Evolutionary conservation across 2,329 filamentous ascomycete genomes (phyloP), one percentile per base, ranked within the genome.

Genomic region (Aspergillus sp.): DNA sequence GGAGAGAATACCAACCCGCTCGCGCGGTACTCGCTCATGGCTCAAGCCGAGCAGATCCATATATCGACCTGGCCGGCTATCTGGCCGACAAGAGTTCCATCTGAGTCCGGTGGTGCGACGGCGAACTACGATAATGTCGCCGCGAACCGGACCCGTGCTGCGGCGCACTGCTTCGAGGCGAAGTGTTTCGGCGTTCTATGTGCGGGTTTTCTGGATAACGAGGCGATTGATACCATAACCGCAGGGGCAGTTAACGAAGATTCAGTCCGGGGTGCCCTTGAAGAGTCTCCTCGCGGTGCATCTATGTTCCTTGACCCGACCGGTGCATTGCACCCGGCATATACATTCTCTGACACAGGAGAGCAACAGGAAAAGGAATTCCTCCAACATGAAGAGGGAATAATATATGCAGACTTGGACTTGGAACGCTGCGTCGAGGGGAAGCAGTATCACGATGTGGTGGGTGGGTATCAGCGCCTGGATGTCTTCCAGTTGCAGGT

Each of bases 1-100:
- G 82, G 82, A 2, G 83, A 85, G 66, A 85, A 85, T 49, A 84
- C 81, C 0, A 85, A 85, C 58, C 82, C 82, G 0, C 66, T 85
- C 0, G 82, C 82, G 1, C 67, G 80, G 14, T 85, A 81, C 61
- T 62, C 75, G 0, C 65, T 85, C 2, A 83, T 84, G 72, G 78
- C 81, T 0, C 81, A 84, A 59, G 80, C 79, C 1, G 81, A 85
- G 62, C 79, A 84, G 58, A 66, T 85, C 12, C 82, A 85, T 64
- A 79, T 85, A 19, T 81, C 79, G 0, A 79, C 77, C 0, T 85
- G 82, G 82, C 83, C 83, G 3, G 75, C 81, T 0, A 73, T 6
- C 6, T 43, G 56, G 11, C 27, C 12, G 51, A 45, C 39, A 49
- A 8, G 51, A 23, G 3, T 11, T 1, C 43, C 21, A 1, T 21